Conservation (phyloP, 164 flowering plant species). For the Aristolochia contorta region DNA sequence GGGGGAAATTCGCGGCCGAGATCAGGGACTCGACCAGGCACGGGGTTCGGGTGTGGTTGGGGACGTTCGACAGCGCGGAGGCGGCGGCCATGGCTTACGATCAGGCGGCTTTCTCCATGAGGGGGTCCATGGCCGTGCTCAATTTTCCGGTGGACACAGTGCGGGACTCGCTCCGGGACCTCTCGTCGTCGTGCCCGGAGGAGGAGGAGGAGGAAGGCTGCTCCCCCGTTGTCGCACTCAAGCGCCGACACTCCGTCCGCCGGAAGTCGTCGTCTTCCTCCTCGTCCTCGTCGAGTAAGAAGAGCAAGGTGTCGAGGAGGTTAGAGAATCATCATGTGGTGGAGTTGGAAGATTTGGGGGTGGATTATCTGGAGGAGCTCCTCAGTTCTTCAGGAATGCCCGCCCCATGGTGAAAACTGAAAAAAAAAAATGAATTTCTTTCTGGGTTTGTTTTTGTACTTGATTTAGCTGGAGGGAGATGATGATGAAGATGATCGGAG, state of each 20-base stretch:
- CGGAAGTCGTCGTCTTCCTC: slow-evolving; percentile 12
- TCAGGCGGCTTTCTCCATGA: slow-evolving; percentile 51
- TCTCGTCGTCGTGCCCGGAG: slow-evolving; percentile 22
- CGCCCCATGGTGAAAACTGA: not conserved
- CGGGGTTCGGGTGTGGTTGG: slow-evolving; percentile 65
- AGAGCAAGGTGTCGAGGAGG: slow-evolving; percentile 6
- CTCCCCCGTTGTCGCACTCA: slow-evolving; percentile 54
- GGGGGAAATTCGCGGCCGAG: slow-evolving; percentile 71
- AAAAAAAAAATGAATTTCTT: no score
- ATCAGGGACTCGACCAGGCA: slow-evolving; percentile 63
- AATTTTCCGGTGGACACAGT: slow-evolving; percentile 52
- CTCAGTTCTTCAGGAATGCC: slow-evolving; percentile 21
- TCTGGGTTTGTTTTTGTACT: no score
- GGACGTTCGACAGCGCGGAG: slow-evolving; percentile 72
- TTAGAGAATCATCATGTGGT: slow-evolving; percentile 21
- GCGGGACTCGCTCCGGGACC: slow-evolving; percentile 33
- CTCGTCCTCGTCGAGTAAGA: slow-evolving; percentile 7
- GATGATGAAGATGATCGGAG: no score
- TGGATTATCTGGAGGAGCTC: slow-evolving; percentile 50
- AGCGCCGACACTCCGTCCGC: slow-evolving; percentile 42
- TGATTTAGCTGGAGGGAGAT: no score
- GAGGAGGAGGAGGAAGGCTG: no score
- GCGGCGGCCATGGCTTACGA: slow-evolving; percentile 71
- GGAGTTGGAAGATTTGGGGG: slow-evolving; percentile 56
- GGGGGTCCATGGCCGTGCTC: slow-evolving; percentile 42